Evolutionary conservation across 768 basidiomycete species (phyloP), one percentile per base, ranked within the genome.

Genomic region (Calocybe gangraenosa): DNA sequence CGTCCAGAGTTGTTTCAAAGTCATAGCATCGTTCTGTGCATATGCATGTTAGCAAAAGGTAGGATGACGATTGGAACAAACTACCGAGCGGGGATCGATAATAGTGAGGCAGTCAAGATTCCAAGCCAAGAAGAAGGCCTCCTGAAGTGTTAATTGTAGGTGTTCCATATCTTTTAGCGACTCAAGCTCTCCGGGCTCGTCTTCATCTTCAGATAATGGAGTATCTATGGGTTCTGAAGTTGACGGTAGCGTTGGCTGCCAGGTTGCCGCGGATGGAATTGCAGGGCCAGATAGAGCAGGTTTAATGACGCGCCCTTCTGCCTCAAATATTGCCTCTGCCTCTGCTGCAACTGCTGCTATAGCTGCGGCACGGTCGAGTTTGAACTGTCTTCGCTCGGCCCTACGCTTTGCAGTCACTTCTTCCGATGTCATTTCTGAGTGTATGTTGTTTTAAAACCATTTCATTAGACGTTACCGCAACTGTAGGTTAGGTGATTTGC

Each of bases 111-210:
- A 94, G 48, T 89, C 87, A 5, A 96, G 61, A 49, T 75, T 84
- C 85, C 92, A 91, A 2, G 81, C 56, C 34, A 97, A 69, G 62
- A 95, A 96, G 62, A 92, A 93, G 0, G 92, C 89, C 61, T 96
- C 94, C 53, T 81, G 82, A 2, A 92, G 76, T 0, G 89, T 89
- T 21, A 97, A 76, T 58, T 96, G 94, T 20, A 97, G 75, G 66
- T 95, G 92, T 61, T 96, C 94, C 37, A 92, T 66, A 54, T 93
- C 81, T 49, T 82, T 78, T 5, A 83, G 67, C 0, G 71, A 65
- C 37, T 81, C 76, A 25, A 68, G 63, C 8, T 67, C 63, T 10
- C 55, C 60, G 6, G 60, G 67, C 13, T 58, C 67, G 19, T 60
- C 58, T 25, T 61, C 66, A 21, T 66, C 68, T 2, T 66, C 66